phyloP scores from a whole-genome alignment of 495 filamentous ascomycete species.

The Clohesyomyces aquaticus region DNA sequence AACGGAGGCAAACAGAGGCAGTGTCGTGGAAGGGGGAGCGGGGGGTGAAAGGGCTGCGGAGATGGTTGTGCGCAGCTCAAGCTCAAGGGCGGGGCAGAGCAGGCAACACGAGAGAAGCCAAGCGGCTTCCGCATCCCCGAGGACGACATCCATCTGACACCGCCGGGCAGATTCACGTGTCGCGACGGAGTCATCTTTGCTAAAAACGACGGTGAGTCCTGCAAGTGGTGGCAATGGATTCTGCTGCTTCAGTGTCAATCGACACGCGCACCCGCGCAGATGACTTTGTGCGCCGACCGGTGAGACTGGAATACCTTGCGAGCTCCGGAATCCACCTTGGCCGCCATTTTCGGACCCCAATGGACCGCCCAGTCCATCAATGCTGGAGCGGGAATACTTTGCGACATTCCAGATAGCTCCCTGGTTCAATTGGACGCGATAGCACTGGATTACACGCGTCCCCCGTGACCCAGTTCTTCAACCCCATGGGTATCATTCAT shows the following conservation, averaged over 20 bases:
- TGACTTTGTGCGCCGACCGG: slow-evolving; percentile 19
- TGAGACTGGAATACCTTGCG: slow-evolving; percentile 4
- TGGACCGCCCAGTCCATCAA: background rate
- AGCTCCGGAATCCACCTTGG: too few relatives aligned
- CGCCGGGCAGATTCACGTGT: slow-evolving; percentile 14
- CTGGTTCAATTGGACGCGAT: slow-evolving; percentile 7
- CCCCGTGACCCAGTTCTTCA: background rate
- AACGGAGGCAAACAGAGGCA: slow-evolving; percentile 17
- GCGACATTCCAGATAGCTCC: background rate
- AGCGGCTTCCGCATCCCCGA: background rate
- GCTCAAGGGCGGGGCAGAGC: slow-evolving; percentile 6
- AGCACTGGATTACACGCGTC: too few relatives aligned
- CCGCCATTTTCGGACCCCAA: too few relatives aligned
- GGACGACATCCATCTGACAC: background rate
- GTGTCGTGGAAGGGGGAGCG: background rate
- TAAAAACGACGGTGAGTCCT: slow-evolving; percentile 5
- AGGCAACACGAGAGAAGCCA: slow-evolving; percentile 6
- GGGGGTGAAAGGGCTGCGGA: slow-evolving; percentile 1
- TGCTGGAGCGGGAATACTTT: background rate
- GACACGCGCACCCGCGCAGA: slow-evolving; percentile 24
- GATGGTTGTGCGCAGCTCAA: background rate
- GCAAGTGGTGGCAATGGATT: slow-evolving; percentile 10
- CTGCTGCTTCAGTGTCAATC: background rate
- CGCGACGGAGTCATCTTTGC: slow-evolving; percentile 12
- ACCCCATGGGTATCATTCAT: slow-evolving; percentile 14